Conservation (phyloP, 1,284 basidiomycete species). For the Papiliotrema nemorosa region DNA sequence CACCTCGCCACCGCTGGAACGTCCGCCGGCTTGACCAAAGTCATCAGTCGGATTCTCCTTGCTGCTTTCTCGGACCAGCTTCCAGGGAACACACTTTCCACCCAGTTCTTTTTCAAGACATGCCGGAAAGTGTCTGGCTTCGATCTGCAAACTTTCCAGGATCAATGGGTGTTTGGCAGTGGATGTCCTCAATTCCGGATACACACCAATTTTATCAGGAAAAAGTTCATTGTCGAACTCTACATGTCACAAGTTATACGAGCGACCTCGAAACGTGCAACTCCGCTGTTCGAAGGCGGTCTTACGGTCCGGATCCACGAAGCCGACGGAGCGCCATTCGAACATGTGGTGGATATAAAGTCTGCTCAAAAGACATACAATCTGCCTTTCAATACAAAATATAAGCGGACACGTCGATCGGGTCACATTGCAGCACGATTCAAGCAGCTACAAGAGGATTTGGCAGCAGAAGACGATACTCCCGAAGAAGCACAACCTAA, state of each 20-base stretch:
- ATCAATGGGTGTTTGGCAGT: conserved; percentile 98
- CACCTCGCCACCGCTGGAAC: conserved; percentile 92
- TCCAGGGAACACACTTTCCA: conserved; percentile 78
- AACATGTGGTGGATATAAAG: conserved; percentile 93
- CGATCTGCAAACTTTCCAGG: conserved; percentile 83
- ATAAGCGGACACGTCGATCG: conserved; percentile 84
- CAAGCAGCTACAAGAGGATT: conserved; percentile 75
- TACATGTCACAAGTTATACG: conserved; percentile 85
- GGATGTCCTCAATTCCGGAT: conserved; percentile 91
- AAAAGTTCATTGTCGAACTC: conserved; percentile 97
- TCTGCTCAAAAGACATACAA: conserved; percentile 84
- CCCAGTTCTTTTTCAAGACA: conserved; percentile 82
- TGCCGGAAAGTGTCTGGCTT: conserved; percentile 92
- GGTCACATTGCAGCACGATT: conserved; percentile 74
- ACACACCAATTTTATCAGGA: conserved; percentile 89
- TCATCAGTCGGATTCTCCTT: conserved; percentile 91
- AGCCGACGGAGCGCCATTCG: conserved; percentile 97
- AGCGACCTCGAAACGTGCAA: conserved; percentile 72
- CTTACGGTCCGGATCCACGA: conserved; percentile 99
- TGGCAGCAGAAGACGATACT: conserved; percentile 70
- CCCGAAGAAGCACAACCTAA: conserved; percentile 68
- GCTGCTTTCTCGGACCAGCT: conserved; percentile 91
- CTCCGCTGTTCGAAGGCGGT: conserved; percentile 88
- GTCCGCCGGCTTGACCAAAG: conserved; percentile 86
- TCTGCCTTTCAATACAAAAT: conserved; percentile 99